Base-by-base conservation (phyloP, 768 basidiomycete species). In the Psilocybe subaeruginosa region DNA sequence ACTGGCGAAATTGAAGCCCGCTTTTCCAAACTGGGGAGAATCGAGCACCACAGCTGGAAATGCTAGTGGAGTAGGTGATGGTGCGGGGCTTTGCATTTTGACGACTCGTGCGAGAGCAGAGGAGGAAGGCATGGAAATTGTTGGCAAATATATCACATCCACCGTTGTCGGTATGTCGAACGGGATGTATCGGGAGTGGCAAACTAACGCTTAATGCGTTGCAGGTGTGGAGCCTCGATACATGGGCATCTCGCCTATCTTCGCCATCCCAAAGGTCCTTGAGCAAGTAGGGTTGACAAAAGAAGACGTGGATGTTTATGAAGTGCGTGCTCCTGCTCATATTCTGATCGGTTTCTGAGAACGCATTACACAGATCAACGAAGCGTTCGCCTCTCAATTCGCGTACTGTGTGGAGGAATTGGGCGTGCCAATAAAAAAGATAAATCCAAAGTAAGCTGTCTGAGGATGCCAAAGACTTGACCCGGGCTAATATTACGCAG, bases 341-440 rank as follows among this genome's bases (percentile, higher is more conserved):
- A 35, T 14, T 5, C 27, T 47, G 7, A 16, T 11, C 37, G 52
- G 41, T 29, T 46, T 53, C 39, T 19, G 33, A 56, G 33, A 35
- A 35, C 11, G 33, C 56, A 46, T 17, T 23, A 55, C 30, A 9
- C 63, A 93, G 91, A 90, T 92, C 64, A 93, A 94, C 59, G 91
- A 95, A 74, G 95, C 95, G 0, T 97, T 96, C 62, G 94, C 93
- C 0, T 95, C 92, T 1, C 95, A 97, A 70, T 96, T 93, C 61
- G 92, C 91, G n/a, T 91, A 95, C 75, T 95, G 92, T 55, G 87
- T 96, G 7, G 90, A 96, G 68, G 79, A 93, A 68, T 82, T 96
- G 27, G 78, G 81, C 29, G 81, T 97, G 48, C 85, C 89, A 2
- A 86, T 91, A 16, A 83, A 87, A 66, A 95, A 89, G 73, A 89